Base-by-base conservation (phyloP, 1,139 yeast species). In the Debaryomyces psychrophilus region DNA sequence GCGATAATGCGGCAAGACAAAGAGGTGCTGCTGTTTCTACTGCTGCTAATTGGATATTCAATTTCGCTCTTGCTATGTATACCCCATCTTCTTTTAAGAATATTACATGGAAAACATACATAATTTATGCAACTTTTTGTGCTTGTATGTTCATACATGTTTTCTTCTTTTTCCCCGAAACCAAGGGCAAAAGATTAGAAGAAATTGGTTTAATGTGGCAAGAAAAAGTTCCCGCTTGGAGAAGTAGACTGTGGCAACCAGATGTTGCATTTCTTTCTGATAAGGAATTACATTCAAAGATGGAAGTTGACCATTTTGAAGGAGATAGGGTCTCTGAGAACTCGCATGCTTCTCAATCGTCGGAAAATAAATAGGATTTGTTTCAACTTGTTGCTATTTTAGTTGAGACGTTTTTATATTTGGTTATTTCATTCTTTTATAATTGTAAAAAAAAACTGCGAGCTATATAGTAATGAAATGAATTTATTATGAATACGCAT, bases 111-210 rank as follows among this genome's bases (percentile, higher is more conserved):
- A 73, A 66, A 54, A 73, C 80, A 12, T 77, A 76, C 54, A 63
- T 69, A 44, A 65, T 78, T 42, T 75, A 72, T 58, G 79, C 74
- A 45, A 66, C 70, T 27, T 78, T 78, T 61, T 79, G 85, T 63
- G 60, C 64, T 18, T 70, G 64, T 48, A 79, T 82, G 83, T 71
- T 76, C 73, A 46, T 80, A 45, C 86, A 81, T 56, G 85, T 84
- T 46, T 84, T 67, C 71, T 79, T 87, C 73, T 85, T 77, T 66
- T 83, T 80, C 81, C 76, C 84, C 52, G 82, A 79, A 64, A 83
- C 88, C 28, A 79, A 71, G 59, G 83, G 84, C 46, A 78, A 76
- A 65, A 73, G 85, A 49, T 73, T 83, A 71, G 87, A 83, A 67
- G 85, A 82, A 64, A 71, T 81, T 51, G 83, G 77, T 25, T 76